Percentiles rank a stretch among this genome's conserved stretches.
Conservation (phyloP, 108 stramenopile genomes). For the Ochromonas danica region DNA sequence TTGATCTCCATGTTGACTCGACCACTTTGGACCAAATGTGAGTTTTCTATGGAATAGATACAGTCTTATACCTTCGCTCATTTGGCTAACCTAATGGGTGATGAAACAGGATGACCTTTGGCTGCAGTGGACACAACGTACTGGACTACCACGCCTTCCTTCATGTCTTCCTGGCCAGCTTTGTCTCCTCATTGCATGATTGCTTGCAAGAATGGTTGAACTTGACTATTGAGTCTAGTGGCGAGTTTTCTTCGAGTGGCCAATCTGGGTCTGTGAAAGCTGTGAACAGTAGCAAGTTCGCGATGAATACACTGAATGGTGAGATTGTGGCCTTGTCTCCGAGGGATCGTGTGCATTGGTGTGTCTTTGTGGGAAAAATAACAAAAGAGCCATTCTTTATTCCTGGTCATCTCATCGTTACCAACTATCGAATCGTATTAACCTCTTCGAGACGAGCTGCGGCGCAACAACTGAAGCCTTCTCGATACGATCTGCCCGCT, state of each 20-base stretch:
- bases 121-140: background rate
- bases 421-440: constrained; percentile 31
- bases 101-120: background rate
- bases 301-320: background rate
- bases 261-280: too few relatives aligned
- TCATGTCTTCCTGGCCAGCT: background rate
- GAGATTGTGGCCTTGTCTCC: background rate
- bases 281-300: background rate
- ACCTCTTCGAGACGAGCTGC: background rate
- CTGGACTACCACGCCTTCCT: constrained; percentile 6
- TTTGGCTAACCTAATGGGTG: background rate
- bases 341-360: background rate
- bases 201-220: constrained; percentile 28
- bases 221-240: too few relatives aligned
- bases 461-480: background rate
- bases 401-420: background rate
- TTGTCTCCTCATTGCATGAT: background rate
- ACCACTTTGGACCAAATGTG: background rate
- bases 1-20: background rate
- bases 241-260: too few relatives aligned
- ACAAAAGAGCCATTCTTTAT: background rate
- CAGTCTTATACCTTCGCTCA: background rate
- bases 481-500: background rate
- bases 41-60: too few relatives aligned
- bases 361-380: background rate